Evolutionary conservation across 129 eudicot genomes (phyloP), one percentile per base, ranked within the genome.

Genomic region (Saposhnikovia divaricata): DNA sequence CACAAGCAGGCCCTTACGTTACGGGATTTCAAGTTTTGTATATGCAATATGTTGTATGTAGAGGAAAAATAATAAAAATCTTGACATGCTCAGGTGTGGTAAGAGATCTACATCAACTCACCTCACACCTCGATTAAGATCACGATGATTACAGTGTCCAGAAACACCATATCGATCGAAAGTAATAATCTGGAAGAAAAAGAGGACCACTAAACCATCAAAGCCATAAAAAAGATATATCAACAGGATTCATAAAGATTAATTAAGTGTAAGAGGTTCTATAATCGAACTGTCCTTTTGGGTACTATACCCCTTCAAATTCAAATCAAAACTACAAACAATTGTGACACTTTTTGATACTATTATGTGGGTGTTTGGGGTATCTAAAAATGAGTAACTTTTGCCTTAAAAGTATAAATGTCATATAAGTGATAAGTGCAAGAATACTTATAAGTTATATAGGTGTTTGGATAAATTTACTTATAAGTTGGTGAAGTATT

Each of bases 131-230:
- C 50, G 89, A 79, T 90, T 82, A 27, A 91, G 89, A 76, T 94
- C 97, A 43, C 96, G 78, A 77, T 94, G 98, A 85, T 94, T 94
- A 83, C 97, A 90, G 77, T 94, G 98, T 63, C 97, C 96, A 18
- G 98, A 94, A 77, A 94, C 93, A 50, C 98, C 98, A 79, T 90
- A 87, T 28, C 83, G 78, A 83, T 94, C 98, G 76, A 94, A 94
- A 25, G 96, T 90, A 72, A 94, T 79, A 73, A 94, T 87, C 98
- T 94, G 89, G 59, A 39, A 61, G 78, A 40, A 78, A 19, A 76
- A 72, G 42, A 38, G 21, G 77, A 66, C 76, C 39, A 75, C 51
- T 72, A 48, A 72, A 59, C 19, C 43, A 39, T 71, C 15, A 6
- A 38, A 5, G 27, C 72, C 18, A 71, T 73, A 50, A 18, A 8